These are phyloP conservation scores for Cystobasidium pallidum DNA, from an alignment of 1,284 basidiomycete species.

Conservation along the genomic window DNA sequence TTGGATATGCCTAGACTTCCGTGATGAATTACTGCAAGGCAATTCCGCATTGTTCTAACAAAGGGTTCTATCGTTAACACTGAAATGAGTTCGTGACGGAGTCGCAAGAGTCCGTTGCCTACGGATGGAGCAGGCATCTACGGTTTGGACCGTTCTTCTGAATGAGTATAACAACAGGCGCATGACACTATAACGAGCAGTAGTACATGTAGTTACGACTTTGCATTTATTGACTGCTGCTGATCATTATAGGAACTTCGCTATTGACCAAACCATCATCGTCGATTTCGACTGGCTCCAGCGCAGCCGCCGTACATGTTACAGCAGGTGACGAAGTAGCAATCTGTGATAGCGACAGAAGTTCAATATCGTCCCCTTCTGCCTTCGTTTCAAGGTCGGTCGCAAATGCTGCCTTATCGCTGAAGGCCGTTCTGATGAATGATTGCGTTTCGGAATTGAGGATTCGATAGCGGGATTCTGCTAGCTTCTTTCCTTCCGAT, in stretches of 20 bases:
- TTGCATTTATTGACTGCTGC: slow-evolving; percentile 17
- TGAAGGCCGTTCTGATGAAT: slow-evolving; percentile 28
- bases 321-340: background rate
- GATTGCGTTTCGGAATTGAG: slow-evolving; percentile 32
- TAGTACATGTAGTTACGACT: background rate
- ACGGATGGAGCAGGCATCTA: too few species aligned
- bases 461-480: slow-evolving; percentile 30
- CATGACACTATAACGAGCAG: background rate
- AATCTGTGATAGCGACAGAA: background rate
- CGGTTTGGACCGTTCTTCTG: too few species aligned
- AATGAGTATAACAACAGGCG: background rate
- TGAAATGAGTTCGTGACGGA: too few species aligned
- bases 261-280: background rate
- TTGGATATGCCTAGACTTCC: background rate
- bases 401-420: background rate
- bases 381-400: background rate
- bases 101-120: too few species aligned
- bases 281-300: background rate
- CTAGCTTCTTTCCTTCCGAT: slow-evolving; percentile 33
- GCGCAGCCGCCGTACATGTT: too few species aligned
- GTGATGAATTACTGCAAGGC: background rate
- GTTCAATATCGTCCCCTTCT: background rate
- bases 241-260: slow-evolving; percentile 7
- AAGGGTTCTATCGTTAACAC: too few species aligned
- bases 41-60: slow-evolving; percentile 10